Percentiles rank a stretch among this genome's conserved stretches.
phyloP scores from a whole-genome alignment of 2,329 filamentous ascomycete species.

The Aureobasidium sp. region DNA sequence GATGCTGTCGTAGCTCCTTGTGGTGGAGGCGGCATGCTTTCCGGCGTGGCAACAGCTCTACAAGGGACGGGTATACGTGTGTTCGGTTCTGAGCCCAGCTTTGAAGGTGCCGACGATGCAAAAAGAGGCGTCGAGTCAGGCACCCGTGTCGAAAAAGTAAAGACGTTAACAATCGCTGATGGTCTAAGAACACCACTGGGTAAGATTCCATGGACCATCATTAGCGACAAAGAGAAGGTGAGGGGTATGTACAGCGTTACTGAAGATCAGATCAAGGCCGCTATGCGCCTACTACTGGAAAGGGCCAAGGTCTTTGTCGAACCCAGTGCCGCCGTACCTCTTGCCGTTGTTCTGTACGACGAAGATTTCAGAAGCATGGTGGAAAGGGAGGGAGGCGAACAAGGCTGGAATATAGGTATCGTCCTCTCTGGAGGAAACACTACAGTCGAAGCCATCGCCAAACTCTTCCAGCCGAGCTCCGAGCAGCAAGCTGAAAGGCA shows the following conservation, averaged over 20 bases:
- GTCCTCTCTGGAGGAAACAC: constrained; percentile 60
- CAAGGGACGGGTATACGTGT: constrained; percentile 65
- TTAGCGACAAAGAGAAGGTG: constrained; percentile 66
- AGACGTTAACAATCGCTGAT: constrained; percentile 77
- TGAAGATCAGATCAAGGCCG: constrained; percentile 73
- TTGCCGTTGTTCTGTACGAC: constrained; percentile 78
- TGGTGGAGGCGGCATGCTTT: constrained; percentile 82
- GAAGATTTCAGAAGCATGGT: constrained; percentile 72
- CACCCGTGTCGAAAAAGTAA: constrained; percentile 59
- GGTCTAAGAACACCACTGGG: constrained; percentile 81
- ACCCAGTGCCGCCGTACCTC: constrained; percentile 74
- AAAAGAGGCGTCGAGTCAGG: constrained; percentile 61
- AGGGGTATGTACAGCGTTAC: constrained; percentile 63
- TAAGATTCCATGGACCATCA: constrained; percentile 65
- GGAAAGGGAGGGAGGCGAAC: constrained; percentile 60
- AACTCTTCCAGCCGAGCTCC: constrained; percentile 41
- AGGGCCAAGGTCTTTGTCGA: constrained; percentile 86
- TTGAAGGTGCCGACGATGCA: constrained; percentile 78
- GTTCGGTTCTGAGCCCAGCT: constrained; percentile 80
- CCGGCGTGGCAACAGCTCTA: constrained; percentile 71
- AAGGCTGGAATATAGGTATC: constrained; percentile 65
- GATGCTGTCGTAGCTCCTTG: constrained; percentile 67
- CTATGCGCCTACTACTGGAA: constrained; percentile 74
- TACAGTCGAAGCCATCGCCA: constrained; percentile 53
- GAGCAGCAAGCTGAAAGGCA: constrained; percentile 31